Conservation (phyloP, 768 basidiomycete species). For the Pulveroboletus sp. region DNA sequence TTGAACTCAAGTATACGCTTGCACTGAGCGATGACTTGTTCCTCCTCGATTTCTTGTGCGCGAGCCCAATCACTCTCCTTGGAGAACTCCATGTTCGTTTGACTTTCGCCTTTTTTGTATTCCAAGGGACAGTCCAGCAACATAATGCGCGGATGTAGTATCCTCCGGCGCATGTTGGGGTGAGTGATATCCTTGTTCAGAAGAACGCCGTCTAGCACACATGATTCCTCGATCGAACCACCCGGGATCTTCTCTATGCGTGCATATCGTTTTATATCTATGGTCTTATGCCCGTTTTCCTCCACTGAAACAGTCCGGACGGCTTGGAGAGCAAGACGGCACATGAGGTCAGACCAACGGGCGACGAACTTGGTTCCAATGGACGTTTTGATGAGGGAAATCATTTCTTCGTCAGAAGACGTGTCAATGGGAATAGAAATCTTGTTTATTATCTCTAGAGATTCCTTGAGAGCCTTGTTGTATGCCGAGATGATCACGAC, state of each 20-base stretch:
- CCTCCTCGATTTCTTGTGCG: slow-evolving; percentile 93
- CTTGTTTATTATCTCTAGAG: slow-evolving; percentile 79
- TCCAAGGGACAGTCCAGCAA: slow-evolving; percentile 93
- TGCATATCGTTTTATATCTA: slow-evolving; percentile 98
- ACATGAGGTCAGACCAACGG: slow-evolving; percentile 98
- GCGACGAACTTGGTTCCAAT: slow-evolving; percentile 98
- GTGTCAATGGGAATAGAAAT: slow-evolving; percentile 91
- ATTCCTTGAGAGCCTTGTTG: slow-evolving; percentile 92
- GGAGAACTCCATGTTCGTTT: slow-evolving; percentile 97
- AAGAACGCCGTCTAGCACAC: slow-evolving; percentile 88
- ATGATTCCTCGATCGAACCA: slow-evolving; percentile 91
- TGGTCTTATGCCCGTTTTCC: slow-evolving; percentile 72
- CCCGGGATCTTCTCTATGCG: slow-evolving; percentile 97
- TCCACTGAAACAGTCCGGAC: slow-evolving; percentile 84
- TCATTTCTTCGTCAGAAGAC: slow-evolving; percentile 83
- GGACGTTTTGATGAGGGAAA: slow-evolving; percentile 94
- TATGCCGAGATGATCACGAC: slow-evolving; percentile 98
- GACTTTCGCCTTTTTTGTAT: slow-evolving; percentile 98
- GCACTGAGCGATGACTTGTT: slow-evolving; percentile 88
- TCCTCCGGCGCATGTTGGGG: slow-evolving; percentile 91
- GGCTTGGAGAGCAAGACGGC: slow-evolving; percentile 86
- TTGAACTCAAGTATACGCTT: slow-evolving; percentile 86
- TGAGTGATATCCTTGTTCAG: slow-evolving; percentile 99
- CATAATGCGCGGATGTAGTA: slow-evolving; percentile 83
- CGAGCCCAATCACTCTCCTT: slow-evolving; percentile 92